phyloP scores from a whole-genome alignment of 176 grass and related monocot genomes.

The Panicum miliaceum region DNA sequence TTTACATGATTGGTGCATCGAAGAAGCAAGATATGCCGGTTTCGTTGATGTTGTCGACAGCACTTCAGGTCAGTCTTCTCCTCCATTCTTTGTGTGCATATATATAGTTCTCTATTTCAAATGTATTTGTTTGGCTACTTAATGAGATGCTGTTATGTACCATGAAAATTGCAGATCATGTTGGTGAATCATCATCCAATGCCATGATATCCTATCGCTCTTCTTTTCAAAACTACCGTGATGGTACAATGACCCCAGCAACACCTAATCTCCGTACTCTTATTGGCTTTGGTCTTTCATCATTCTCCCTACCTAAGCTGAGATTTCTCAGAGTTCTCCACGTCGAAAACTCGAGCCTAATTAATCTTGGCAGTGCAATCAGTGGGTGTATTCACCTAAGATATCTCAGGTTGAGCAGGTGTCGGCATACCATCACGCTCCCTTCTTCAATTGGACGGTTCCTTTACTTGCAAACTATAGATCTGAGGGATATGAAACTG shows the following conservation, averaged over 20 bases:
- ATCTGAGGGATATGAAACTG: constrained; percentile 3
- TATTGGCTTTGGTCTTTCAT: constrained; percentile 29
- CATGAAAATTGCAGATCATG: background rate
- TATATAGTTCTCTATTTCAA: background rate
- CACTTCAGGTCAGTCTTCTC: background rate
- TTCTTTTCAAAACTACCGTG: constrained; percentile 22
- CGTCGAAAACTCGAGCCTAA: constrained; percentile 22
- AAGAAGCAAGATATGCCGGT: constrained; percentile 40
- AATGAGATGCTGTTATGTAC: background rate
- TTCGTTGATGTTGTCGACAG: constrained; percentile 13
- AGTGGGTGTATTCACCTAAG: constrained; percentile 44
- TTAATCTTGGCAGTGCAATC: constrained; percentile 28
- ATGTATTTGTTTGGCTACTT: background rate
- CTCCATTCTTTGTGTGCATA: background rate
- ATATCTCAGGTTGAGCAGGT: constrained; percentile 30
- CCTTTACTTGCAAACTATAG: constrained; percentile 44
- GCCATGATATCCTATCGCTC: constrained; percentile 9
- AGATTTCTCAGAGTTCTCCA: constrained; percentile 50
- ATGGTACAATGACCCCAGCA: background rate
- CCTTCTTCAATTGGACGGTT: constrained; percentile 38
- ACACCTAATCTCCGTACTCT: constrained; percentile 24
- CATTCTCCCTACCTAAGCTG: constrained; percentile 3
- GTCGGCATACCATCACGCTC: background rate
- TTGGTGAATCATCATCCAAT: background rate
- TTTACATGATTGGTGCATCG: constrained; percentile 43